Conservation (phyloP, 2,329 filamentous ascomycete genomes). For the Ophiocordyceps camponoti-floridani region DNA sequence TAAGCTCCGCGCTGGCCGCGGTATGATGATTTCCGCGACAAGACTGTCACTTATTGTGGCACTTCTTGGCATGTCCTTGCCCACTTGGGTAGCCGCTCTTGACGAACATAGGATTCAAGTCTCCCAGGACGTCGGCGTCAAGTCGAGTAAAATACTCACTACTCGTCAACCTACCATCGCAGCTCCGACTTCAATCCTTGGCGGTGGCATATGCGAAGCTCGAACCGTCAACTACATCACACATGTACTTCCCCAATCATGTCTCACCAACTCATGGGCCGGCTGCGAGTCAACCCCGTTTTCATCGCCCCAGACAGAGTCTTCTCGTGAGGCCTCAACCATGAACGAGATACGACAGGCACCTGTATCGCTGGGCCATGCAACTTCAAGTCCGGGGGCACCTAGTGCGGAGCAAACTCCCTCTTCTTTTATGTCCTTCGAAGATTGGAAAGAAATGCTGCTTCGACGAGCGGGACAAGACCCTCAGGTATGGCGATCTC, state of each 20-base stretch:
- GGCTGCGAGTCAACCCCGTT: neutral
- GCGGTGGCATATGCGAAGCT: constrained; percentile 23
- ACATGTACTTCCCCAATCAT: constrained; percentile 59
- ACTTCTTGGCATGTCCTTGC: no score
- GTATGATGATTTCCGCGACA: no score
- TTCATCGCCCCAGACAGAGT: neutral
- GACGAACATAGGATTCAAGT: no score
- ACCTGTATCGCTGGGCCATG: neutral
- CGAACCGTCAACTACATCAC: constrained; percentile 71
- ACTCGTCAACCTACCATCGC: no score
- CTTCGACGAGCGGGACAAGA: constrained; percentile 68
- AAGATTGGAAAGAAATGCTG: constrained; percentile 96
- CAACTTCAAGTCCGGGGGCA: neutral
- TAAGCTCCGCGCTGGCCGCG: no score
- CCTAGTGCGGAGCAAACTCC: neutral
- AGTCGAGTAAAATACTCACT: no score
- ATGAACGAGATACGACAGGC: no score
- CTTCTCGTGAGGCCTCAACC: neutral
- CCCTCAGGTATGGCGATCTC: constrained; percentile 43
- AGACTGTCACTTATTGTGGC: no score
- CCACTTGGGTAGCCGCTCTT: no score
- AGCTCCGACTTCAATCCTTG: neutral
- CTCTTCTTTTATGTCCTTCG: constrained; percentile 73
- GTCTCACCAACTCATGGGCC: constrained; percentile 37
- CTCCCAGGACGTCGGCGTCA: no score